Evolutionary conservation across 495 filamentous ascomycete genomes (phyloP).

Genomic region (Coniosporium apollinis): DNA sequence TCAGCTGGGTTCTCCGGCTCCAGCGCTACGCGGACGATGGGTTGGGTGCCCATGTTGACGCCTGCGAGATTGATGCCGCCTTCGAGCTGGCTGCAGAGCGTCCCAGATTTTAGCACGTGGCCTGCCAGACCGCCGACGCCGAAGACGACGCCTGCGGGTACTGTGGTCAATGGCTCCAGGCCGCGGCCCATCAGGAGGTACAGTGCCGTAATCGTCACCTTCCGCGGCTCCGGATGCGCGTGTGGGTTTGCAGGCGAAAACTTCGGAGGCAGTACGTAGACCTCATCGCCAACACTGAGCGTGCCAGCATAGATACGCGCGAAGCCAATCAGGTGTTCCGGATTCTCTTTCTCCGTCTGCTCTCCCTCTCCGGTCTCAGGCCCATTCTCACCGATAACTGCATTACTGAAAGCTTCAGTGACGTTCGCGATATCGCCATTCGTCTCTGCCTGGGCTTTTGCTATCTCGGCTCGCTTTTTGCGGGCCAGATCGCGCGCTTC

Average conservation of each 20-base stretch:
- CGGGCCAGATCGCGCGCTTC: conserved; percentile 77
- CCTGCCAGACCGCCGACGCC: conserved; percentile 90
- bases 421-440: conserved; percentile 28
- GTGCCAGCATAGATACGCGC: conserved; percentile 85
- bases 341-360: conserved; percentile 31
- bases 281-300: conserved; percentile 68
- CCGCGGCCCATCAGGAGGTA: conserved; percentile 94
- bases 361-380: conserved; percentile 22
- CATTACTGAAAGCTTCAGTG: conserved; percentile 36
- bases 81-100: conserved; percentile 73
- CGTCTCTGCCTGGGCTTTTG: conserved; percentile 48
- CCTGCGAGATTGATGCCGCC: conserved; percentile 90
- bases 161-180: conserved; percentile 64
- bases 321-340: conserved; percentile 87
- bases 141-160: conserved; percentile 89
- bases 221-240: conserved; percentile 57
- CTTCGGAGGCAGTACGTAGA: conserved; percentile 85
- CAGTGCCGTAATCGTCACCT: conserved; percentile 69
- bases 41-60: conserved; percentile 55
- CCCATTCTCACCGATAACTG: conserved; percentile 30
- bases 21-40: conserved; percentile 88
- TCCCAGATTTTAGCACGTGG: conserved; percentile 84
- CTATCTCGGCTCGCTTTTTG: conserved; percentile 78
- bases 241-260: conserved; percentile 71
- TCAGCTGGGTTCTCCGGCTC: conserved; percentile 80